Evolutionary conservation across 2,329 filamentous ascomycete species (phyloP), one percentile per base, ranked within the genome.

Genomic region (Fusarium sp.): DNA sequence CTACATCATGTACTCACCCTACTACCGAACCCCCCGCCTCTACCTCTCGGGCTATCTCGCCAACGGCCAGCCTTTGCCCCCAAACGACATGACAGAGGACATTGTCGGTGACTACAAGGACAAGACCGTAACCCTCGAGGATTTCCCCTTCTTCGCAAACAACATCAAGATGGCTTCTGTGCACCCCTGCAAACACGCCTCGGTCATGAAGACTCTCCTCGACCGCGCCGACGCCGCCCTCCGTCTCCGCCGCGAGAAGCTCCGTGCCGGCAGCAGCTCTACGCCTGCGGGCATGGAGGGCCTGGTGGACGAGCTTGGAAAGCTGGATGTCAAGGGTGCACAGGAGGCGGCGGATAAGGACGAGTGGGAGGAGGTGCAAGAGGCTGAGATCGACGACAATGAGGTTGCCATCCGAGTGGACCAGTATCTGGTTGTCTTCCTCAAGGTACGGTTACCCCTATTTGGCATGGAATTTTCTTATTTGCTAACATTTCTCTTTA

Each of bases 121-220:
- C 80, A 99, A 99, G 82, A 99, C 95, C 0, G 95, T 99, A 58
- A 99, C 95, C 2, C 87, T 98, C 56, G 95, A 99, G 75, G 93
- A 97, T 77, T 99, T 99, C 73, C 93, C 92, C 42, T 97, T 96
- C 80, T 95, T 96, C 74, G 90, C 92, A 65, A 89, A 91, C 72
- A 89, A 88, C 69, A 87, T 97, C 73, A 97, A 97, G 81, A 99
- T 97, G 86, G 95, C 94, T 31, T 95, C 90, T 29, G 91, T 99
- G 13, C 95, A 99, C 73, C 95, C 95, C 4, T 99, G 95, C 85
- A 96, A 95, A 75, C 95, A 99, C 74, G 95, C 95, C 9, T 90
- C 90, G 25, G 95, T 99, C 68, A 99, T 99, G 95, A 99, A 98
- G 79, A 92, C 92, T 19, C 86, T 99, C 5, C 88, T 99, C 35